phyloP scores from a whole-genome alignment of 257 asterid genomes.

The Nicotiana noctiflora region DNA sequence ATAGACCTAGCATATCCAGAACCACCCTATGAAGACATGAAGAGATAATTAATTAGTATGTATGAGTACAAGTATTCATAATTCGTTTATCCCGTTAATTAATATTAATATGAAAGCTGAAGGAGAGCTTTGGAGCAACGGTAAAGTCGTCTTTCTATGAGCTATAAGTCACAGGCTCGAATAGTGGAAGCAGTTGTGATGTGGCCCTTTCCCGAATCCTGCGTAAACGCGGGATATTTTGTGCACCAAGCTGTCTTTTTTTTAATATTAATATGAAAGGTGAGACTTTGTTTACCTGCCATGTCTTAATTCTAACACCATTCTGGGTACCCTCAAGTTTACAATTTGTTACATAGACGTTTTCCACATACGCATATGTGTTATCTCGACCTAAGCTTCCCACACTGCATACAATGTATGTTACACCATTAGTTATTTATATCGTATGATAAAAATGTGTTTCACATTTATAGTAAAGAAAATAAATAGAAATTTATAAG shows the following conservation, averaged over 20 bases:
- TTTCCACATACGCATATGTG: constrained; percentile 10
- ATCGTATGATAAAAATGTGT: neutral
- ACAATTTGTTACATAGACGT: constrained; percentile 1
- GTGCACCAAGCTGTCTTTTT: too few species aligned
- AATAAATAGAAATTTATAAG: neutral
- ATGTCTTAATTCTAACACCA: constrained; percentile 22
- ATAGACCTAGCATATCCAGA: constrained; percentile 15
- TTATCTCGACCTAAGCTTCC: constrained; percentile 16
- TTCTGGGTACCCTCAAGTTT: constrained; percentile 7
- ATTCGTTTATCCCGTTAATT: neutral
- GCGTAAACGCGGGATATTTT: too few species aligned
- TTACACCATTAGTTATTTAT: too few species aligned
- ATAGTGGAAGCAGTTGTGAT: too few species aligned
- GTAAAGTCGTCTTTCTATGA: too few species aligned
- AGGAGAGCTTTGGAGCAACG: too few species aligned
- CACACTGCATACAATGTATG: neutral
- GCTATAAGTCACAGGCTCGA: too few species aligned
- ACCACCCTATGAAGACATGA: constrained; percentile 11
- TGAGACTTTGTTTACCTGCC: constrained; percentile 16
- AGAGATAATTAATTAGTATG: neutral
- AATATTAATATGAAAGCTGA: neutral
- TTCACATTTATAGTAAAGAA: neutral
- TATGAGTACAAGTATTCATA: neutral
- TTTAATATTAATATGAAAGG: neutral
- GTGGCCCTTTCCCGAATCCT: too few species aligned